Evolutionary conservation across 2,329 filamentous ascomycete genomes (phyloP), one percentile per base, ranked within the genome.

Genomic region (Fusarium papillatum): DNA sequence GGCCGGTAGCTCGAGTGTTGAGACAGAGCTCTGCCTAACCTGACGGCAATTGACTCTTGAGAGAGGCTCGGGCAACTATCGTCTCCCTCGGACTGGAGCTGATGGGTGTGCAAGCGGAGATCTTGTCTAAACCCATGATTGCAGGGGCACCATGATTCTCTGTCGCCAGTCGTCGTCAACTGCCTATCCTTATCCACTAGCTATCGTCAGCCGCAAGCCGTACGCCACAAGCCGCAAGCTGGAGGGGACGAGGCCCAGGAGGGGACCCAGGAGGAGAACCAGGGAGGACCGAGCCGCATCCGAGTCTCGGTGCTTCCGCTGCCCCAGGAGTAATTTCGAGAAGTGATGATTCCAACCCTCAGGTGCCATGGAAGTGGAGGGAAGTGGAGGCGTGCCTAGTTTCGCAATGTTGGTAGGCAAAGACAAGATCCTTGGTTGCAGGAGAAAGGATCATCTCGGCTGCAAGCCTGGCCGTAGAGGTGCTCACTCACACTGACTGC

Each of bases 331-430:
- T 16, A 57, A 39, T 55, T 38, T 63, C 34, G 68, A 72, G 41
- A 68, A 64, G 57, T 65, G 59, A 65, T 72, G n/a, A 48, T 41
- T 69, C 50, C 64, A 57, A 31, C 53, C 17, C 55, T 59, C 57
- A 59, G 61, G 24, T 62, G 29, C 61, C 43, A 71, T 46, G 39
- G 26, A 66, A 17, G 64, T 55, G 38, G 36, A 50, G 24, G 38
- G 63, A 41, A 50, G 57, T 29, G 60, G 60, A 72, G 43, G 64
- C 38, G 57, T 57, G 53, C 29, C 48, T 72, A 38, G 22, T 57
- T 69, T 68, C 39, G 59, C 26, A 29, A 72, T 72, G 64, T 63
- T 70, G 34, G 53, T 72, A 61, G 61, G 66, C 31, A 69, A 46
- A 43, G 36, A 38, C 48, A 36, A 4, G 31, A 41, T 60, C 60